These are phyloP conservation scores for Malus asiatica DNA, from an alignment of 306 rosid genomes.

Conservation along the genomic window DNA sequence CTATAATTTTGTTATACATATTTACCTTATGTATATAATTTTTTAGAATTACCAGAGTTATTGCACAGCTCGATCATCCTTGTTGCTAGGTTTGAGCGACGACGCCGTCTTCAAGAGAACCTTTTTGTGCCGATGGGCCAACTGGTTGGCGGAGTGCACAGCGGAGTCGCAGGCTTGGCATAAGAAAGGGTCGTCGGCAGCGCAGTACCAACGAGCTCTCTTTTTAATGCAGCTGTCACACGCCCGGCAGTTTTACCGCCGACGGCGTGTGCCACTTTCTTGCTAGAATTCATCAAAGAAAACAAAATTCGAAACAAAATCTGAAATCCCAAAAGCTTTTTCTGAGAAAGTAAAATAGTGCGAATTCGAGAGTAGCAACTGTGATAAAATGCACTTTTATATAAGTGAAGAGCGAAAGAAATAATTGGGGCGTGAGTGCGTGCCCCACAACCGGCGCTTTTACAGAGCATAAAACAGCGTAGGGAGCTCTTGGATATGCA, in stretches of 20 bases:
- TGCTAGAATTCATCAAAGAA: conserved; percentile 29
- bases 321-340: background rate
- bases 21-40: too few relatives aligned
- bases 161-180: conserved; percentile 73
- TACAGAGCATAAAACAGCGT: background rate
- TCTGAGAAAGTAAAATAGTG: background rate
- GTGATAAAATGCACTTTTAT: background rate
- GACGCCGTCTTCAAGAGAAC: conserved; percentile 57
- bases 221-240: conserved; percentile 79
- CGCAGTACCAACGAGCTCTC: conserved; percentile 92
- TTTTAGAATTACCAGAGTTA: conserved; percentile 18
- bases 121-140: conserved; percentile 66
- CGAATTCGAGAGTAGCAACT: background rate
- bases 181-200: conserved; percentile 93
- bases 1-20: too few relatives aligned
- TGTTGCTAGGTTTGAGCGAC: background rate
- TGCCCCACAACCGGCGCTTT: conserved; percentile 70
- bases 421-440: background rate
- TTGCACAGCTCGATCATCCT: background rate
- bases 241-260: conserved; percentile 80
- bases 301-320: background rate
- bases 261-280: conserved; percentile 41
- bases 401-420: background rate
- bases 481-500: conserved; percentile 14
- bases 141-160: conserved; percentile 72